Evolutionary conservation across 73 alveolate genomes (phyloP).

Genomic region (Paramecium caudatum): DNA sequence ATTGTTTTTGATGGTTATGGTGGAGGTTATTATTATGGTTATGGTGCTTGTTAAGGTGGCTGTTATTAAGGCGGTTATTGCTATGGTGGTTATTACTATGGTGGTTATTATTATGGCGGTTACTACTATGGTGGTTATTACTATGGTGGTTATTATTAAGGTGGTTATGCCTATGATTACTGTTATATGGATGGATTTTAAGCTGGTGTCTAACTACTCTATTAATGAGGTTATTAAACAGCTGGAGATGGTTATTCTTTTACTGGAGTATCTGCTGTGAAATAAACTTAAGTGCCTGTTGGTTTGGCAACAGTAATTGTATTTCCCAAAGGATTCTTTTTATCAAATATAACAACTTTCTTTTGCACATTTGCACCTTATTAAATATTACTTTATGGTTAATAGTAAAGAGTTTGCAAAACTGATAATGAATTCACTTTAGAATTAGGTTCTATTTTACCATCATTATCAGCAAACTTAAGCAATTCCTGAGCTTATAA

Average conservation of each 20-base stretch:
- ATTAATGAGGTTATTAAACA: background rate
- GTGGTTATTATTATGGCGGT: background rate
- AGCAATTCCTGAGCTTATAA: slow-evolving; percentile 34
- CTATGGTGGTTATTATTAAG: background rate
- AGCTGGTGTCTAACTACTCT: background rate
- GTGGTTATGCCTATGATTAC: background rate
- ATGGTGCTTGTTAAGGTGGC: background rate
- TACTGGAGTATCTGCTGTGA: slow-evolving; percentile 27
- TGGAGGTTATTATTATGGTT: background rate
- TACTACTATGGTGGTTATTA: background rate
- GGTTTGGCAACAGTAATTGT: background rate
- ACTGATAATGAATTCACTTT: slow-evolving; percentile 49
- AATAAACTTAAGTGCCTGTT: background rate
- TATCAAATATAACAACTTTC: slow-evolving; percentile 43
- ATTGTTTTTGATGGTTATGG: background rate
- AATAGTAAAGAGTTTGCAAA: slow-evolving; percentile 42
- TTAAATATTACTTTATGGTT: background rate
- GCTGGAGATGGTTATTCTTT: background rate
- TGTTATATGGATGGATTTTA: background rate
- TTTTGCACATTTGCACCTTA: background rate
- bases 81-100: background rate
- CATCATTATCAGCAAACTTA: slow-evolving; percentile 56
- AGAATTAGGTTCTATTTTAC: slow-evolving; percentile 31
- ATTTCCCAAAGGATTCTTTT: background rate
- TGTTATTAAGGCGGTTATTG: background rate